Base-by-base conservation (phyloP, 2,329 filamentous ascomycete species). In the Trichoderma sp. region DNA sequence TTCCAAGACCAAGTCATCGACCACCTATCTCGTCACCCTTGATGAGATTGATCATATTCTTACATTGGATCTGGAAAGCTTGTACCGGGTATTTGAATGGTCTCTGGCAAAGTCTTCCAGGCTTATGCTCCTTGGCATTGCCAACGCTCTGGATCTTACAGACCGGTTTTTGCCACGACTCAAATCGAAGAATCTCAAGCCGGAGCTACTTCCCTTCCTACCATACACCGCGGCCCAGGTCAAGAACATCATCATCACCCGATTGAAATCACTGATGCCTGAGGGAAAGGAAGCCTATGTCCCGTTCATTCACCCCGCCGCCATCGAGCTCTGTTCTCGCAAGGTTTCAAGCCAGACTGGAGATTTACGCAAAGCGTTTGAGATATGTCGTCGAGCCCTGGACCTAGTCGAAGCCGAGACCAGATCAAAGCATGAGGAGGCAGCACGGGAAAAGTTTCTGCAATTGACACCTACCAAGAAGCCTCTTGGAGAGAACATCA, bases 21-120 rank as follows among this genome's bases (percentile, higher is more conserved):
- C 86, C 21, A 87, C 93, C 14, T 97, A 92, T 78, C 81, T 98
- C n/a, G 90, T 99, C 34, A 92, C 94, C 1, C 85, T 99, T 72
- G 96, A 99, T 78, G 96, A 99, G 83, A 95, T 99, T 73, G 96
- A 99, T 78, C 93, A 97, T 78, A 90, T 99, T 64, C 86, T 99
- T 53, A 95, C 93, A 1, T 86, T 97, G 74, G 95, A 98, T 76
- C 85, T 96, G 72, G 94, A 97, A 76, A 92, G 96, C 70, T 85
- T 99, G 15, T 98, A 98, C 82, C 92, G 90, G 73, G 86, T 99
- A n/a, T 98, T 99, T 76, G 95, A 98, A 80, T 98, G 95, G 95
- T 97, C 96, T 1, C 85, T 99, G 77, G 89, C 93, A 74, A 90
- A 90, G 74, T 88, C 89, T 1, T 98, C 96, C 0, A 90, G 89